Percentiles rank a stretch among this genome's conserved stretches.
These are phyloP conservation scores for Neolentinus lepideus DNA, from an alignment of 1,284 basidiomycete species.

Conservation along the genomic window DNA sequence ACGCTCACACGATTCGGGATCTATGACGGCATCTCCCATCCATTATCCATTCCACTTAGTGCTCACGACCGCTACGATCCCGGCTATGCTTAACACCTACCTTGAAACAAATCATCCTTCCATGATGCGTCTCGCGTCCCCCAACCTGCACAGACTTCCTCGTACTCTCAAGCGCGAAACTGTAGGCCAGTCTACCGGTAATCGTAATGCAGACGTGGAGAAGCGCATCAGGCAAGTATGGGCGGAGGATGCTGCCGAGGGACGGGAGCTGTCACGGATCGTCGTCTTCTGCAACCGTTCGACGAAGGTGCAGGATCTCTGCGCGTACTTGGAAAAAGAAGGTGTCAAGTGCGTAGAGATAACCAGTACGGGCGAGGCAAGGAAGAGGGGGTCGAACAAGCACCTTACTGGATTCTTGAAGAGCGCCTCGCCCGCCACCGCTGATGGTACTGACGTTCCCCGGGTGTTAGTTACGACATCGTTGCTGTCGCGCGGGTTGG, in stretches of 20 bases:
- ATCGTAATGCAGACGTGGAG: slow-evolving; percentile 73
- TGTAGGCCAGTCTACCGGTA: slow-evolving; percentile 70
- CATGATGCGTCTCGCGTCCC: slow-evolving; percentile 66
- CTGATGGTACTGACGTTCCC: slow-evolving; percentile 25
- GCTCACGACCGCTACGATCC: slow-evolving; percentile 85
- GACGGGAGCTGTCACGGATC: slow-evolving; percentile 43
- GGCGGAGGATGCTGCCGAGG: slow-evolving; percentile 54
- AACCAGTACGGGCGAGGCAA: slow-evolving; percentile 44
- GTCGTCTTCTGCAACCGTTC: slow-evolving; percentile 80
- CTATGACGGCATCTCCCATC: slow-evolving; percentile 8
- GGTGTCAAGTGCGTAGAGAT: slow-evolving; percentile 63
- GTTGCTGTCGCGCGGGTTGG: slow-evolving; percentile 84
- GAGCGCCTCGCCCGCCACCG: background rate
- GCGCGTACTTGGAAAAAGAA: slow-evolving; percentile 47
- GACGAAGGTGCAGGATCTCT: slow-evolving; percentile 55
- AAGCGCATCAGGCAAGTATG: slow-evolving; percentile 67
- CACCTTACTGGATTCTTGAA: slow-evolving; percentile 67
- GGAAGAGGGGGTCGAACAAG: slow-evolving; percentile 62
- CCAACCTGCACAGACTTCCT: slow-evolving; percentile 74
- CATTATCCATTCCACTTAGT: slow-evolving; percentile 72
- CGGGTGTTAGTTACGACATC: slow-evolving; percentile 85
- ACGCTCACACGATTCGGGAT: slow-evolving; percentile 21
- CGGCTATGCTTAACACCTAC: slow-evolving; percentile 64
- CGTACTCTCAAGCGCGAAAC: slow-evolving; percentile 63
- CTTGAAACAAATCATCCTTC: slow-evolving; percentile 54